A percentile compares a stretch with the other conserved stretches of the same genome.
Conservation (phyloP, 192 early-diverging fungal genomes). For the Coemansia biformis region DNA sequence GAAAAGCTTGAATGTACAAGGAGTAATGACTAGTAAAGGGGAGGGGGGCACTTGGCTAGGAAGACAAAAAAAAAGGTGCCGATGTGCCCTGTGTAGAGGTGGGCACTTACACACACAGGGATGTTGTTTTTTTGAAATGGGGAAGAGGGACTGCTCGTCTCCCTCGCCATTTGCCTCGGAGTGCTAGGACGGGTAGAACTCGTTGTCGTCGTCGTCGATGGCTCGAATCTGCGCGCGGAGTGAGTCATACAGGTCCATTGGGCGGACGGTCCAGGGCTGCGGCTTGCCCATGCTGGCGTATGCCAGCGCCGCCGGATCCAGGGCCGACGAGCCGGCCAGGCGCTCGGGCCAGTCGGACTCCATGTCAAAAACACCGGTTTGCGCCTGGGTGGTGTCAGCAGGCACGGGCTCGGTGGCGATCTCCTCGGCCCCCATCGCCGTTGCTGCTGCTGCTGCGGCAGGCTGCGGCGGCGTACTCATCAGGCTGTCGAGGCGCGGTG, state of each 20-base stretch:
- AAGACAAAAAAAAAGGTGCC: no score
- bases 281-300: slow-evolving; percentile 26
- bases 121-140: no score
- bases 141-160: no score
- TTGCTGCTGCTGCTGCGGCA: slow-evolving; percentile 6
- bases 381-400: slow-evolving; percentile 2
- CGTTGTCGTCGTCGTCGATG: slow-evolving; percentile 49
- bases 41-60: no score
- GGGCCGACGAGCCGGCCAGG: not conserved
- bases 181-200: slow-evolving; percentile 24
- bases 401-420: not conserved
- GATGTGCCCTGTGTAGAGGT: no score
- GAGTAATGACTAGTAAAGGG: no score
- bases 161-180: no score
- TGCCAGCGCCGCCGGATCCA: slow-evolving; percentile 15
- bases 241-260: slow-evolving; percentile 24
- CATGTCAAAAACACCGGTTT: slow-evolving; percentile 38
- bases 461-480: slow-evolving; percentile 3
- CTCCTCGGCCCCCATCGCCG: not conserved
- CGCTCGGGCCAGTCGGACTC: slow-evolving; percentile 22
- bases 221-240: slow-evolving; percentile 36
- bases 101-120: no score
- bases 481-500: no score
- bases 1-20: no score
- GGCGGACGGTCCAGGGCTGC: slow-evolving; percentile 41